Percentiles rank a stretch among this genome's conserved stretches.
These are phyloP conservation scores for Geranomyces michiganensis DNA, from an alignment of 192 early-diverging fungal genomes.

Conservation along the genomic window DNA sequence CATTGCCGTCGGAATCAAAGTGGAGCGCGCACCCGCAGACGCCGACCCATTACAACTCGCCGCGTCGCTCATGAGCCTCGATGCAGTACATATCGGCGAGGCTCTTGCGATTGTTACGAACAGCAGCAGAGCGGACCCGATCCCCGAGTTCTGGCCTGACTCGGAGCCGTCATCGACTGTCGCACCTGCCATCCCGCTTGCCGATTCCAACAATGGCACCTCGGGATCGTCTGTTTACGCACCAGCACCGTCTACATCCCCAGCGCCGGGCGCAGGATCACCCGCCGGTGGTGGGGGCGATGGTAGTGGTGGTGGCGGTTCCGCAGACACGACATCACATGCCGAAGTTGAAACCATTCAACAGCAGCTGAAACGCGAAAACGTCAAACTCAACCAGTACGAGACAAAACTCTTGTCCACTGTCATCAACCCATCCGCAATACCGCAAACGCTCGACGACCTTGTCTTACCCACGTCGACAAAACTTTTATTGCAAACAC, in stretches of 20 bases:
- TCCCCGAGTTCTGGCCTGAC: background rate
- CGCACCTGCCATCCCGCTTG: background rate
- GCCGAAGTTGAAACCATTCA: slow-evolving; percentile 2
- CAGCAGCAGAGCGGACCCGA: slow-evolving; percentile 1
- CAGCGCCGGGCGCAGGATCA: background rate
- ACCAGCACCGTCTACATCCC: too few relatives aligned
- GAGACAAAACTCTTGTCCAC: slow-evolving; percentile 77
- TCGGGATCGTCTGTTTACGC: background rate
- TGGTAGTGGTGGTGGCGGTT: background rate
- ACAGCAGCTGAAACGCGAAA: slow-evolving; percentile 30
- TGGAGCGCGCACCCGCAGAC: slow-evolving; percentile 28
- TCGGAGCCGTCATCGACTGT: background rate
- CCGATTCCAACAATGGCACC: background rate
- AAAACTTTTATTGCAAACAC: slow-evolving; percentile 82
- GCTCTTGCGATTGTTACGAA: background rate
- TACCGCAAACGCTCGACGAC: slow-evolving; percentile 67
- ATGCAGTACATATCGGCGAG: slow-evolving; percentile 20
- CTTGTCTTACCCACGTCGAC: slow-evolving; percentile 76
- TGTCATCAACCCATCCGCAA: slow-evolving; percentile 75
- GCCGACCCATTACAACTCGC: background rate
- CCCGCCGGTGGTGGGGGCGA: background rate
- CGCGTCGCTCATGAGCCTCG: background rate
- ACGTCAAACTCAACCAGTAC: slow-evolving; percentile 56
- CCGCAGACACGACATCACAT: background rate
- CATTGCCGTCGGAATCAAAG: slow-evolving; percentile 30